These are phyloP conservation scores for Spathaspora sp. DNA, from an alignment of 1,139 yeast genomes.

Conservation along the genomic window DNA sequence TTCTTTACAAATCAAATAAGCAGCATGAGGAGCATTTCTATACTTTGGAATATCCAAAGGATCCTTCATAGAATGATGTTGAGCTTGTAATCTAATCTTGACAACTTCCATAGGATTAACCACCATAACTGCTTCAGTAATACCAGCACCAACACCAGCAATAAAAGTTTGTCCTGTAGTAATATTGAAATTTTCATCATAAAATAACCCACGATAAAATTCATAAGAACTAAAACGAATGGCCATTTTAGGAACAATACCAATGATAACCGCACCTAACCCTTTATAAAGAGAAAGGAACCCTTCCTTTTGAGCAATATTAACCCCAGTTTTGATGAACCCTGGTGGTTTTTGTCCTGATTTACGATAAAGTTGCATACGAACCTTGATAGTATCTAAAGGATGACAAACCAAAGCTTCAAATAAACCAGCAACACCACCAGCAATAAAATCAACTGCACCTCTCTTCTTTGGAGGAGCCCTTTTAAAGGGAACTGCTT, in stretches of 20 bases:
- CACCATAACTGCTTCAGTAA: conserved; percentile 91
- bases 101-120: conserved; percentile 98
- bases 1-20: conserved; percentile 78
- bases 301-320: conserved; percentile 78
- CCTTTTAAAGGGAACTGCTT: conserved; percentile 12
- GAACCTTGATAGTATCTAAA: conserved; percentile 88
- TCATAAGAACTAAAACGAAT: conserved; percentile 94
- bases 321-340: conserved; percentile 75
- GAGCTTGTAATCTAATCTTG: conserved; percentile 94
- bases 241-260: conserved; percentile 98
- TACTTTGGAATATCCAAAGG: conserved; percentile 82
- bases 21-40: conserved; percentile 91
- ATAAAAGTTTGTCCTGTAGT: conserved; percentile 73
- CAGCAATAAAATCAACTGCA: conserved; percentile 82
- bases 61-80: conserved; percentile 84
- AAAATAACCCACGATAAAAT: conserved; percentile 71
- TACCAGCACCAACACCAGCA: conserved; percentile 97
- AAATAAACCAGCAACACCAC: conserved; percentile 95
- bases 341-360: conserved; percentile 76
- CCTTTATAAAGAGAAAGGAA: conserved; percentile 90
- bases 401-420: conserved; percentile 98
- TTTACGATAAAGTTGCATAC: conserved; percentile 86
- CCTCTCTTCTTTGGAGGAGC: conserved; percentile 33
- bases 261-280: conserved; percentile 93
- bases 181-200: conserved; percentile 65